Conservation (phyloP, 73 alveolate species). For the Paramecium caudatum region DNA sequence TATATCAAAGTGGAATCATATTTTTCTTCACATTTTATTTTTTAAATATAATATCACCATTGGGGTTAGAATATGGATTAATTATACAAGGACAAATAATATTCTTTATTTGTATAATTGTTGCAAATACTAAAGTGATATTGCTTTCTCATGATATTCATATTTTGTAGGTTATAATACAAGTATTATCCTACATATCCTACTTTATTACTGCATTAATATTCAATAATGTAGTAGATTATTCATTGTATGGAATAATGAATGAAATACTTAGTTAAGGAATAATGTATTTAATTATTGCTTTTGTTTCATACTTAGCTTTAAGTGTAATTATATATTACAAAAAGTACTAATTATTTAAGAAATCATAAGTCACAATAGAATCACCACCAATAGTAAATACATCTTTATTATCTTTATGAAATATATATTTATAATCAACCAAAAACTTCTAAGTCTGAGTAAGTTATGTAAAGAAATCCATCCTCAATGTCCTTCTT, state of each 20-base stretch:
- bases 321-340: slow-evolving; percentile 9
- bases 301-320: not conserved
- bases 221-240: slow-evolving; percentile 6
- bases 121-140: slow-evolving; percentile 20
- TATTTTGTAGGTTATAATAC: not conserved
- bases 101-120: slow-evolving; percentile 33
- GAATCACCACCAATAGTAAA: not conserved
- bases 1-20: not conserved
- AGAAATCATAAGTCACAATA: not conserved
- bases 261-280: not conserved
- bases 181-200: not conserved
- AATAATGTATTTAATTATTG: not conserved
- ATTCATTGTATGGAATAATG: slow-evolving; percentile 1
- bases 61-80: slow-evolving; percentile 15
- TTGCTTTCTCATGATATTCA: slow-evolving; percentile 11
- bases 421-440: not conserved
- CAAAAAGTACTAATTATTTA: slow-evolving; percentile 5
- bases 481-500: slow-evolving; percentile 70
- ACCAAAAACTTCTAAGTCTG: slow-evolving; percentile 74
- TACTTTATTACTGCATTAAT: not conserved
- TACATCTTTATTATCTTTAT: not conserved
- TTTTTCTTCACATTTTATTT: slow-evolving; percentile 19
- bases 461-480: slow-evolving; percentile 65
- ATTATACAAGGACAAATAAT: slow-evolving; percentile 25
- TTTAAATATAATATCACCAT: not conserved